Evolutionary conservation across 2,329 filamentous ascomycete genomes (phyloP), one percentile per base, ranked within the genome.

Genomic region (Trichothecium sympodiale): DNA sequence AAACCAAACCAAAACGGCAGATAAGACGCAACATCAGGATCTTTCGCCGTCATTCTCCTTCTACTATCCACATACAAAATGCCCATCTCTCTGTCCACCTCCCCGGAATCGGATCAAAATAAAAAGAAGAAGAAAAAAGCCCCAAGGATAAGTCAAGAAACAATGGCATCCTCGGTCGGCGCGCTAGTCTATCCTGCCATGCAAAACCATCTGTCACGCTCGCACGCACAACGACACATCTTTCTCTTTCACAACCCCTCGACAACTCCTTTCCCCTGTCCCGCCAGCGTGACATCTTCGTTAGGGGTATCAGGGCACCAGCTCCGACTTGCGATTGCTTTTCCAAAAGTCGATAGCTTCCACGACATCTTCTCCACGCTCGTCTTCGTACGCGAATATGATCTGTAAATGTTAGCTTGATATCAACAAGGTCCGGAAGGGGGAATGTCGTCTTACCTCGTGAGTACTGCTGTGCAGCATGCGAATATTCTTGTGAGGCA

Each of bases 341-440:
- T 78, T 85, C 89, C 89, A 98, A 66, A 98, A 98, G 63, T 98
- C 91, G 54, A 98, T 76, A 43, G 86, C 87, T 48, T 91, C 87
- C 43, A 98, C 83, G 35, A 94, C 80, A 54, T 98, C 91, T 54
- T 93, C 85, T 47, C 91, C 89, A 45, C 77, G 69, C 57, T 98
- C 91, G 52, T 96, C 89, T 65, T 98, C 91, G 56, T 95, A 95
- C 33, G 91, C 89, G 61, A 95, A 96, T 35, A 98, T 63, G 48
- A 98, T 96, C 91, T 98, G 29, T 16, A 18, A 15, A 20, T 26
- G 37, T 52, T 39, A 50, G 36, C 31, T 31, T 34, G 14, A 25
- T 14, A 20, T 12, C 17, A 9, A 5, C 14, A 17, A 20, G 9
- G 28, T 18, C 4, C 20, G 20, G 6, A 25, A 25, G 10, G 20